Conservation (phyloP, 2,329 filamentous ascomycete genomes). For the Exutisphaerella laricina region DNA sequence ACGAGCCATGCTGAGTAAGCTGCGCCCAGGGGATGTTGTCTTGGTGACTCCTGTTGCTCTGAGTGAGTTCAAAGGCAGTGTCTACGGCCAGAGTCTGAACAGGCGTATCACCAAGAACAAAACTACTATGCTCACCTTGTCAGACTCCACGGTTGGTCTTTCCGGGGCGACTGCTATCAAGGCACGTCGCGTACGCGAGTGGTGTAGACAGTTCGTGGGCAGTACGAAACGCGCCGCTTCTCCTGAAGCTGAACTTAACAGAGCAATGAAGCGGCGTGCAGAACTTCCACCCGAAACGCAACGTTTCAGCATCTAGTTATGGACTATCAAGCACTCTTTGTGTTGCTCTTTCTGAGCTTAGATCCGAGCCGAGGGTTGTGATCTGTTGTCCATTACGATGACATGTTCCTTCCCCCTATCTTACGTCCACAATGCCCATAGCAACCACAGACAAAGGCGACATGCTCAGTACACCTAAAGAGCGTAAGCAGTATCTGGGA, state of each 20-base stretch:
- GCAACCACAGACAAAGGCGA: too few relatives aligned
- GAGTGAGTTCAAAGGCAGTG: conserved; percentile 65
- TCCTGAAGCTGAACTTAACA: neutral
- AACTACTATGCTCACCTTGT: conserved; percentile 48
- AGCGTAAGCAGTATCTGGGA: too few relatives aligned
- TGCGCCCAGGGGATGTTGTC: conserved; percentile 70
- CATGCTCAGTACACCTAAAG: too few relatives aligned
- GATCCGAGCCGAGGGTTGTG: too few relatives aligned
- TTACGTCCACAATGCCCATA: too few relatives aligned
- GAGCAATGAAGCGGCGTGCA: neutral
- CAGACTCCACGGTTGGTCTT: conserved; percentile 35
- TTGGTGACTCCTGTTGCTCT: conserved; percentile 75
- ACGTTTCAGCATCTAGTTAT: neutral
- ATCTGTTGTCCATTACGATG: too few relatives aligned
- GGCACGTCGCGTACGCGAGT: conserved; percentile 63
- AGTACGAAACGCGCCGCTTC: conserved; percentile 26
- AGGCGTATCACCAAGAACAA: conserved; percentile 62
- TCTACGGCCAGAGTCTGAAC: conserved; percentile 78
- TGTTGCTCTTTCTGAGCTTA: too few relatives aligned
- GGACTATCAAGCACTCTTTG: too few relatives aligned
- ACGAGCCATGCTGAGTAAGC: conserved; percentile 37
- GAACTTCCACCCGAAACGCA: conserved; percentile 8
- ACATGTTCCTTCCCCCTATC: too few relatives aligned
- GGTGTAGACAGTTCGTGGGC: conserved; percentile 65
- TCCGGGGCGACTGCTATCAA: conserved; percentile 58